phyloP scores from a whole-genome alignment of 1,139 yeast genomes.

The Saccharomycopsis hybrid region DNA sequence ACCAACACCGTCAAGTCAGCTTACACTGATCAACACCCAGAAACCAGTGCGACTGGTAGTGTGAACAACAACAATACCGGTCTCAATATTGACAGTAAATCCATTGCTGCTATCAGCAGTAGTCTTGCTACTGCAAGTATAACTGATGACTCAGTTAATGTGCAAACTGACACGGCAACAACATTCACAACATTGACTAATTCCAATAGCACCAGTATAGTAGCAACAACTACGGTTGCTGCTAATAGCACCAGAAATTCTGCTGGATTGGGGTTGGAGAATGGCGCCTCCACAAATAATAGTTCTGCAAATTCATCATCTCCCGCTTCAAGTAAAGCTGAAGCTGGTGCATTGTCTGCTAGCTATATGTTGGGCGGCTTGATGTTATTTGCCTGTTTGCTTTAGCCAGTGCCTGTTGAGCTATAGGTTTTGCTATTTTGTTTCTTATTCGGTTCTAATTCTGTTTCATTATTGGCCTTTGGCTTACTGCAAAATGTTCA shows the following conservation, averaged over 20 bases:
- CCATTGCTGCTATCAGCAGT: no score
- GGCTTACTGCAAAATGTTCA: no score
- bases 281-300: background rate
- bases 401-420: slow-evolving; percentile 2
- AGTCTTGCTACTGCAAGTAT: no score
- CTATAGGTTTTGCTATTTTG: no score
- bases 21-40: background rate
- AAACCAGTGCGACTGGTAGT: no score
- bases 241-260: no score
- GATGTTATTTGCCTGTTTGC: slow-evolving; percentile 8
- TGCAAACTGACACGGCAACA: slow-evolving; percentile 14
- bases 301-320: background rate
- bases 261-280: background rate
- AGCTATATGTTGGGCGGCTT: slow-evolving; percentile 5
- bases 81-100: no score
- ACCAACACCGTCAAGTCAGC: slow-evolving; percentile 17
- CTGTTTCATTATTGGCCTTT: no score
- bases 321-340: slow-evolving; percentile 4
- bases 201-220: slow-evolving; percentile 2
- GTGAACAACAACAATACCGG: background rate
- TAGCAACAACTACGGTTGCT: slow-evolving; percentile 5
- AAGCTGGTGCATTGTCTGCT: slow-evolving; percentile 1
- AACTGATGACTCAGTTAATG: no score
- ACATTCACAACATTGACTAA: slow-evolving; percentile 3
- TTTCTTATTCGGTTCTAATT: no score